A percentile compares a stretch with the other conserved stretches of the same genome.
phyloP scores from a whole-genome alignment of 2,329 filamentous ascomycete genomes.

The Dactylellina cionopaga region DNA sequence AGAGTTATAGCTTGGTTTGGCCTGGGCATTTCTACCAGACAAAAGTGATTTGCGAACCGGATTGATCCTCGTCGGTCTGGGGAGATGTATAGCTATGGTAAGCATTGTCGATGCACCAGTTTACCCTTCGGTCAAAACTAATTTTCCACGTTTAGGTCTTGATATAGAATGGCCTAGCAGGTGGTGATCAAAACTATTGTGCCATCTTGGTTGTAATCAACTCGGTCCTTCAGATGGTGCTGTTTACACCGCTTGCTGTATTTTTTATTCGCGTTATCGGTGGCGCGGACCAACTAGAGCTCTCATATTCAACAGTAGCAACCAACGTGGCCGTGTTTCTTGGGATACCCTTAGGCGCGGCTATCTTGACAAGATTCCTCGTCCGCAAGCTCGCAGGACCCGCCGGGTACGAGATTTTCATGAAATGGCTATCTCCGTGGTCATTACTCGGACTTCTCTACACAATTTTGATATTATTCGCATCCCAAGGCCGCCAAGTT shows the following conservation, averaged over 20 bases:
- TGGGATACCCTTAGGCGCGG: constrained; percentile 82
- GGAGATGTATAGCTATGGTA: constrained; percentile 89
- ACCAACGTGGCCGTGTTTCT: constrained; percentile 85
- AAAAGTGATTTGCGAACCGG: constrained; percentile 70
- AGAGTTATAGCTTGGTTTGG: constrained; percentile 67
- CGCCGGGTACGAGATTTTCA: constrained; percentile 75
- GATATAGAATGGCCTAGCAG: constrained; percentile 81
- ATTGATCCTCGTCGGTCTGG: constrained; percentile 82
- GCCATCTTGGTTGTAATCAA: constrained; percentile 81
- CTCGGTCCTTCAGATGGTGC: constrained; percentile 77
- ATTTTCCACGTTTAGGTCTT: constrained; percentile 63
- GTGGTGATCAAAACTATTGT: constrained; percentile 83
- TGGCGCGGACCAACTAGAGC: constrained; percentile 3
- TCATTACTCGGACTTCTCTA: constrained; percentile 85
- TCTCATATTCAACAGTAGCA: constrained; percentile 75
- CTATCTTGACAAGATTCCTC: constrained; percentile 76
- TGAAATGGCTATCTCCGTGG: constrained; percentile 76
- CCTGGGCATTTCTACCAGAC: constrained; percentile 75
- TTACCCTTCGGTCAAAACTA: constrained; percentile 1
- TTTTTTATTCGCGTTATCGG: constrained; percentile 73
- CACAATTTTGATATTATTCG: constrained; percentile 87
- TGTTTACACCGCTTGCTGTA: constrained; percentile 75
- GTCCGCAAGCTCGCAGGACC: constrained; percentile 67
- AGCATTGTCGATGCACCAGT: constrained; percentile 36
- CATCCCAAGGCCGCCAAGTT: constrained; percentile 78